Evolutionary conservation across 139 green algal genomes (phyloP), one percentile per base, ranked within the genome.

Genomic region (Eudorina sp.): DNA sequence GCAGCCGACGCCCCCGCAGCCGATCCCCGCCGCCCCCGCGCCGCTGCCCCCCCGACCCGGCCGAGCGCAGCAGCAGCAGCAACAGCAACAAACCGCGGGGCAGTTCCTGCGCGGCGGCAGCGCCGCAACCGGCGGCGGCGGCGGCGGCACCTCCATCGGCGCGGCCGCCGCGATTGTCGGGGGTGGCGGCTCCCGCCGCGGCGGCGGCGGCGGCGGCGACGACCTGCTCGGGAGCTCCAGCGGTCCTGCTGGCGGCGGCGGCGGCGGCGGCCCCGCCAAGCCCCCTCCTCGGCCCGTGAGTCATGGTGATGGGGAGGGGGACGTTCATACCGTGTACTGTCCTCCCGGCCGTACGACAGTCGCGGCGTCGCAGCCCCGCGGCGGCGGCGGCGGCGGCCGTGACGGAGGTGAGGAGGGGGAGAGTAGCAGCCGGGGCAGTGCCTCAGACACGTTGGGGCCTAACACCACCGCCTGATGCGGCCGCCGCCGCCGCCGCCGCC

Each of bases 351-450:
- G 62, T 72, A 72, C 23, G 31, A 34, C 41, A 55, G 70, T 58
- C 21, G 40, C 70, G 70, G 19, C 40, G 40, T 41, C 36, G 41
- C 70, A 40, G 23, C 70, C 9, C 45, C 11, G 73, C 11, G 73
- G 34, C 45, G 45, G 31, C 14, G 75, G 31, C 48, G 14, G 75
- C 51, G 23, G 41, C 25, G 4, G 41, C 25, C 21, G 23, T 4
- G 75, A 51, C 75, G 75, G 75, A n/a, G 34, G 45, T 6, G 74
- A 82, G 74, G 46, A 64, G 7, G 70, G 70, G 29, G 70, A 79
- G 53, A 86, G 60, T 66, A 86, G 79, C 79, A 86, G 79, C 60
- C 79, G 79, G 27, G 79, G 79, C 2, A 86, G 79, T 45, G 79
- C 79, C 60, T 86, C 79, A 6, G 79, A 86, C 40, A 86, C 79